Base-by-base conservation (phyloP, 352 stramenopile species). In the Pythium phragmitis region DNA sequence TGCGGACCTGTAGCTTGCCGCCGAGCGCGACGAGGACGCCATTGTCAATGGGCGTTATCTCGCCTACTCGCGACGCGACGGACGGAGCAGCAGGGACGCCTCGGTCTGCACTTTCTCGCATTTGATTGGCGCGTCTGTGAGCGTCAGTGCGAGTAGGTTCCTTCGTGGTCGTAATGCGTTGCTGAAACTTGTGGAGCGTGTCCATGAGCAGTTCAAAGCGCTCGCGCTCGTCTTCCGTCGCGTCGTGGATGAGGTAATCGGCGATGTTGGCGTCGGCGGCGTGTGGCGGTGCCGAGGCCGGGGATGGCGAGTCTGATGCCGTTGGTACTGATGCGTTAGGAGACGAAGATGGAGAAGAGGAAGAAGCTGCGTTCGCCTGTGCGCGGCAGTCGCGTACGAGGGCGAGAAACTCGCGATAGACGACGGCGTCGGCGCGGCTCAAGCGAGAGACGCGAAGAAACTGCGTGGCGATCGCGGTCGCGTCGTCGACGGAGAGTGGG, bases 191-290 rank as follows among this genome's bases (percentile, higher is more conserved):
- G 65, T 86, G 64, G 26, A 88, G 62, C 46, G 71, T 30, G 52
- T 86, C 75, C 79, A 88, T 88, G 41, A 88, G 63, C 7, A 63
- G 51, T 69, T 88, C 79, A 65, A 88, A 88, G 60, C 81, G 76
- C 33, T 59, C 49, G n/a, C 73, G 79, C 53, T 88, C 76, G 6
- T 65, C 68, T 5, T 19, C 16, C 0, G 64, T 77, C 39, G 79
- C 75, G 46, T 77, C 67, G 39, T 65, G 70, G 67, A 88, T 84
- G 41, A 88, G 67, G 51, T 86, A 88, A 23, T 84, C 73, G 14
- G 76, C 73, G 1, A 85, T 76, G 42, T 73, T 62, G 7, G 37
- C 51, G 11, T 39, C 11, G 11, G 50, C 9, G 2, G 28, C 45
- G 16, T 33, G 19, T 12, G 43, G 21, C 6, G 54, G 9, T 0